Percentiles rank a stretch among this genome's conserved stretches.
phyloP scores from a whole-genome alignment of 2,329 filamentous ascomycete species.

The Ophiostoma pallidulum region DNA sequence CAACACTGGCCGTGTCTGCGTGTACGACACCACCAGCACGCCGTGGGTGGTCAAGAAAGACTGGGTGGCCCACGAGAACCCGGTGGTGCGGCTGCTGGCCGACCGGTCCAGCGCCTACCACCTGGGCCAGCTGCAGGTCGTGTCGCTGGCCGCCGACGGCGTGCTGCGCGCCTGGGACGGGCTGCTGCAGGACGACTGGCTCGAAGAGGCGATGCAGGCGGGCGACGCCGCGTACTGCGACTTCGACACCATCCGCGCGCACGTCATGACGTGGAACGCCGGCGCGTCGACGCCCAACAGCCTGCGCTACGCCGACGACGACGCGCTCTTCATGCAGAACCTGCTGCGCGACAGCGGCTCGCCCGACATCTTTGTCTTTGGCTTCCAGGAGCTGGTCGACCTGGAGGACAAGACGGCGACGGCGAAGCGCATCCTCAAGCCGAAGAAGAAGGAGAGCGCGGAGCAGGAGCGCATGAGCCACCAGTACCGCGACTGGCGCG shows the following conservation, averaged over 20 bases:
- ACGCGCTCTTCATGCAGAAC: conserved; percentile 71
- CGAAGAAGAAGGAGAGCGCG: conserved; percentile 73
- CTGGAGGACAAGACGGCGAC: conserved; percentile 95
- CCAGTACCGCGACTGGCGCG: conserved; percentile 93
- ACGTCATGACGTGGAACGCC: conserved; percentile 93
- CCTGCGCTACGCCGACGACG: conserved; percentile 59
- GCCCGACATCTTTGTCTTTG: conserved; percentile 88
- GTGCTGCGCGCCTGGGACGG: conserved; percentile 84
- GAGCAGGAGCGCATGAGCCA: conserved; percentile 91
- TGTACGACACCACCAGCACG: conserved; percentile 74
- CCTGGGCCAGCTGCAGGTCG: conserved; percentile 71
- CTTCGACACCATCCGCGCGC: conserved; percentile 70
- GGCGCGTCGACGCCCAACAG: conserved; percentile 88
- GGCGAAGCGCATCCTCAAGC: conserved; percentile 88
- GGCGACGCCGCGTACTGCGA: conserved; percentile 75
- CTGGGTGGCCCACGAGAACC: conserved; percentile 83
- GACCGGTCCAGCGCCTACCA: conserved; percentile 80
- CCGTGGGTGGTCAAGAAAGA: conserved; percentile 91
- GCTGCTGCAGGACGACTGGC: conserved; percentile 84
- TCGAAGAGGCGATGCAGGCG: conserved; percentile 82
- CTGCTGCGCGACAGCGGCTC: conserved; percentile 66
- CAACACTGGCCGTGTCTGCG: conserved; percentile 86
- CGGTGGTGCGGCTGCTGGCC: conserved; percentile 65
- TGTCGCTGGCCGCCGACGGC: conserved; percentile 81
- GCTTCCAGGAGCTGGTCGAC: conserved; percentile 97